Base-by-base conservation (phyloP, 768 basidiomycete species). In the Tylopilus felleus region DNA sequence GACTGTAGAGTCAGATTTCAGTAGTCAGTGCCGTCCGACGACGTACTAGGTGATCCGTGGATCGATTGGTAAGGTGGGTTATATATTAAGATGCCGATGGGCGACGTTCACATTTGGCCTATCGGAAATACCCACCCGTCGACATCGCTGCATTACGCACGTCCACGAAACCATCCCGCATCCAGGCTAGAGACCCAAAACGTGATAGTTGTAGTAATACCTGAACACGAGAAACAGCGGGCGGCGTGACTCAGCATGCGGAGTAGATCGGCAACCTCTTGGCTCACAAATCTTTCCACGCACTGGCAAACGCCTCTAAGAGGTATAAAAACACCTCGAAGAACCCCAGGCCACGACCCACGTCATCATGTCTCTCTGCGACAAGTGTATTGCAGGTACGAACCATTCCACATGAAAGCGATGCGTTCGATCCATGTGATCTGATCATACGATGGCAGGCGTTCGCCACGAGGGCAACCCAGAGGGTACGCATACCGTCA, bases 361-460 rank as follows among this genome's bases (percentile, higher is more conserved):
- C 35, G 16, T 27, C 57, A 46, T 6, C 45, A 82, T 82, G 81
- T 77, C 77, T 66, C 71, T 81, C 54, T 82, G 83, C 69, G 70
- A 75, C 53, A 65, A 85, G 60, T 86, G 84, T 53, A 55, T 84
- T 51, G 73, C 73, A 65, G 83, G 84, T 81, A 49, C 38, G 69
- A n/a, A 3, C 23, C 25, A 23, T 6, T 17, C 41, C 35, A n/a
- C n/a, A 6, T n/a, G 35, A 16, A 7, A 14, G 8, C 23, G 22
- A 51, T 23, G 17, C 16, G 21, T 10, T n/a, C n/a, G 40, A 52
- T 53, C 28, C 28, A 38, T 21, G 16, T 12, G 10, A 53, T 47
- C n/a, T 10, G 13, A 53, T 47, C n/a, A 17, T 19, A 33, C 8
- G 9, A 22, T 43, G 16, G 0, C 44, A 65, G 82, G 80, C 33